Evolutionary conservation across 1,139 yeast species (phyloP).

Genomic region (Sugiyamaella grinbergsii): DNA sequence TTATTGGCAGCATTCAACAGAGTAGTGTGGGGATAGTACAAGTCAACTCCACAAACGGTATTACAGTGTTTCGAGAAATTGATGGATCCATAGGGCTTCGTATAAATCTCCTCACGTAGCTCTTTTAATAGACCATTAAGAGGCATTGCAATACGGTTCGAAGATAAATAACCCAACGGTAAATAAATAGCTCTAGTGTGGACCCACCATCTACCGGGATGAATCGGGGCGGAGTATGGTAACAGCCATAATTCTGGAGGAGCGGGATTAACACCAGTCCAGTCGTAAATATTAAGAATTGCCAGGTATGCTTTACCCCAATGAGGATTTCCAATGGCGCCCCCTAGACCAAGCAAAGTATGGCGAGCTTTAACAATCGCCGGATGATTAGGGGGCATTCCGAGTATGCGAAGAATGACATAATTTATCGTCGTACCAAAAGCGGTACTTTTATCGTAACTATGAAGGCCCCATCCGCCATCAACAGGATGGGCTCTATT

Average conservation of each 20-base stretch:
- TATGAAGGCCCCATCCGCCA: constrained; percentile 99
- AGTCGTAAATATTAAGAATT: constrained; percentile 73
- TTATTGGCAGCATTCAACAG: constrained; percentile 66
- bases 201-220: constrained; percentile 99
- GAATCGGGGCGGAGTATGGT: constrained; percentile 79
- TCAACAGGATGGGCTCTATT: constrained; percentile 95
- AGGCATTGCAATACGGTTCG: constrained; percentile 58
- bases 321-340: constrained; percentile 88
- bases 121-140: constrained; percentile 64
- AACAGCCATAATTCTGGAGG: constrained; percentile 94
- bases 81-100: constrained; percentile 62
- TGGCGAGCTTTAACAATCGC: constrained; percentile 78
- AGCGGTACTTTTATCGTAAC: constrained; percentile 88
- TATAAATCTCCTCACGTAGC: constrained; percentile 77
- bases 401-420: constrained; percentile 73
- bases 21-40: constrained; percentile 87
- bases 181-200: constrained; percentile 92
- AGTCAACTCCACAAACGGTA: constrained; percentile 86
- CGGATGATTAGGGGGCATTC: constrained; percentile 71
- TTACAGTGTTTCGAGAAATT: constrained; percentile 74
- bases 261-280: constrained; percentile 98
- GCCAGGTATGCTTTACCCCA: constrained; percentile 98
- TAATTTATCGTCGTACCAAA: constrained; percentile 93
- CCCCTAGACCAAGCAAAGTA: constrained; percentile 74
- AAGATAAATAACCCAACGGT: constrained; percentile 80